Evolutionary conservation across 805 yeast genomes (phyloP).

Genomic region (Starmerella vaccinii): DNA sequence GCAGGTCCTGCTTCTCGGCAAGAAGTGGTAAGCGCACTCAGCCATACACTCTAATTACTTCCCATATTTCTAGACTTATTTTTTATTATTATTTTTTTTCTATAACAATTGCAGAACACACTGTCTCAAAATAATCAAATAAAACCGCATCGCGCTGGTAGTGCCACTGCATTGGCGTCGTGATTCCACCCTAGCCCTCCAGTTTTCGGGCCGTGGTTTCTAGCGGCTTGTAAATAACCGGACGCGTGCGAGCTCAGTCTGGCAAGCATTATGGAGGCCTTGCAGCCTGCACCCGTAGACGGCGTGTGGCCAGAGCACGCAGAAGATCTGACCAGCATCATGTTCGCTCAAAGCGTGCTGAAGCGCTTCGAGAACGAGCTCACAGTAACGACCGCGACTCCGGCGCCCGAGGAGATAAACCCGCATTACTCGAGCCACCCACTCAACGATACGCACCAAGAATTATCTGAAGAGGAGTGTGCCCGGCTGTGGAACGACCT

Average conservation of each 20-base stretch:
- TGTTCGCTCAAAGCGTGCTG: slow-evolving; percentile 14
- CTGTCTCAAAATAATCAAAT: too few species aligned
- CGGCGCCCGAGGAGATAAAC: slow-evolving; percentile 8
- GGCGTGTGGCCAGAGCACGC: slow-evolving; percentile 17
- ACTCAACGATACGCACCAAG: slow-evolving; percentile 17
- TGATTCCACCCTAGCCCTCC: too few species aligned
- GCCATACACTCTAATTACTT: too few species aligned
- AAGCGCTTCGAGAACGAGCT: slow-evolving; percentile 6
- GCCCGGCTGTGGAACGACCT: slow-evolving; percentile 6
- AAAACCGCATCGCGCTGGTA: too few species aligned
- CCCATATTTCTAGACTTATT: too few species aligned
- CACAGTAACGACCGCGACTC: background rate
- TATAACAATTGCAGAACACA: too few species aligned
- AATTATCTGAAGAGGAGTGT: slow-evolving; percentile 2
- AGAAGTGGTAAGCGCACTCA: slow-evolving; percentile 45
- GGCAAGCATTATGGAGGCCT: background rate
- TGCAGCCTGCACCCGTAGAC: background rate
- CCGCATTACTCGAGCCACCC: slow-evolving; percentile 12
- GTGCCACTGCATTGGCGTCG: too few species aligned
- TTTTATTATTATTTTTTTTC: too few species aligned
- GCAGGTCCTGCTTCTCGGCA: slow-evolving; percentile 83
- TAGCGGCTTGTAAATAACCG: too few species aligned
- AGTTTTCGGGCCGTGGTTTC: too few species aligned
- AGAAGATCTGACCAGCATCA: slow-evolving; percentile 11
- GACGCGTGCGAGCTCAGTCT: background rate